phyloP scores from a whole-genome alignment of 2,329 filamentous ascomycete species.

The Ophiostoma quercus region DNA sequence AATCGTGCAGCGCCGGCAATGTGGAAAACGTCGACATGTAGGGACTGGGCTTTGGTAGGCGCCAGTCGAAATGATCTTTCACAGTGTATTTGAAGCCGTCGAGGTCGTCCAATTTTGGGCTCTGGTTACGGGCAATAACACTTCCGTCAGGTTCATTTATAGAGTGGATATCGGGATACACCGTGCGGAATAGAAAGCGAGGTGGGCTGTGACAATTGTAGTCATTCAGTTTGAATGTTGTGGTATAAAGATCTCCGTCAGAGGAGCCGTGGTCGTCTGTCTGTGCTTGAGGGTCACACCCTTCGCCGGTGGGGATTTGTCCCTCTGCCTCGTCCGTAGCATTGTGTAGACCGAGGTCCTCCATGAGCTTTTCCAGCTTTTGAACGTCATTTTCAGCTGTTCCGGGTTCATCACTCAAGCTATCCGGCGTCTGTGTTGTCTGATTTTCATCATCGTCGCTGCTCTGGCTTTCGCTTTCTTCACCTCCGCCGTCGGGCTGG shows the following conservation, averaged over 20 bases:
- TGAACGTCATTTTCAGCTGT: not conserved
- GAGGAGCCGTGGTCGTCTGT: not conserved
- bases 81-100: not conserved
- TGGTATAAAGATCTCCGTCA: not conserved
- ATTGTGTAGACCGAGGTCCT: not conserved
- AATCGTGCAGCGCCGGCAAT: no score
- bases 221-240: not conserved
- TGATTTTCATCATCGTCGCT: no score
- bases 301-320: not conserved
- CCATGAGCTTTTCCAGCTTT: not conserved
- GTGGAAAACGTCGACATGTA: slow-evolving; percentile 1
- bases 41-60: not conserved
- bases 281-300: not conserved
- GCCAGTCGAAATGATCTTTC: not conserved
- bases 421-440: no score
- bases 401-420: no score
- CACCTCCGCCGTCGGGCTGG: no score
- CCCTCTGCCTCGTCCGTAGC: not conserved
- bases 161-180: not conserved
- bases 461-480: no score
- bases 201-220: not conserved
- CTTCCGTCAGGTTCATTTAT: not conserved
- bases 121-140: not conserved
- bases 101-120: not conserved
- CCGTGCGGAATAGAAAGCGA: not conserved